Evolutionary conservation across 2,329 filamentous ascomycete genomes (phyloP).

Genomic region (Lachnellula occidentalis): DNA sequence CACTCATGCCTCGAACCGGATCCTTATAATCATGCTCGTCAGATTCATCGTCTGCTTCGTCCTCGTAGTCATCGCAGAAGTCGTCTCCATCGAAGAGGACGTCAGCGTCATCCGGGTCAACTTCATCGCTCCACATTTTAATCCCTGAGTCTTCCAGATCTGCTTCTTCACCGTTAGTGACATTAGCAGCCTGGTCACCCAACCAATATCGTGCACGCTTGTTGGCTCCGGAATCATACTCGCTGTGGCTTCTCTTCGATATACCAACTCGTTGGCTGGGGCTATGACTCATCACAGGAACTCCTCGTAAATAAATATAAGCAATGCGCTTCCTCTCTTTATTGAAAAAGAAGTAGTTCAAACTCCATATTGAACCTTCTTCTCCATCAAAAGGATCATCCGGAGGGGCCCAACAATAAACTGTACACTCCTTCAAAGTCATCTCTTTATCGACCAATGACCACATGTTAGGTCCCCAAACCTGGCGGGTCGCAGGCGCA

Average conservation of each 20-base stretch:
- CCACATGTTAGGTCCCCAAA: slow-evolving; percentile 92
- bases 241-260: slow-evolving; percentile 24
- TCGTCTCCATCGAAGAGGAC: slow-evolving; percentile 45
- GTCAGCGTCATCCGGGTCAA: slow-evolving; percentile 38
- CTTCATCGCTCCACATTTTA: slow-evolving; percentile 35
- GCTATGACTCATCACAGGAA: slow-evolving; percentile 67
- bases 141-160: slow-evolving; percentile 36
- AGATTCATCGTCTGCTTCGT: slow-evolving; percentile 30
- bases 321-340: slow-evolving; percentile 85
- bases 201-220: slow-evolving; percentile 90
- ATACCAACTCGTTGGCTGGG: slow-evolving; percentile 40
- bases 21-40: slow-evolving; percentile 39
- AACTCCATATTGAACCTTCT: slow-evolving; percentile 88
- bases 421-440: slow-evolving; percentile 79
- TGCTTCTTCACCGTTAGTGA: slow-evolving; percentile 36
- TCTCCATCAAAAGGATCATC: slow-evolving; percentile 90
- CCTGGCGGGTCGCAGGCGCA: slow-evolving; percentile 44
- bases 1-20: slow-evolving; percentile 51
- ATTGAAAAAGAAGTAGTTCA: slow-evolving; percentile 98
- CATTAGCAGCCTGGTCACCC: slow-evolving; percentile 53
- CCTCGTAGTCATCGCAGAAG: slow-evolving; percentile 34
- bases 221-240: slow-evolving; percentile 49
- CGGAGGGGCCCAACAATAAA: slow-evolving; percentile 84
- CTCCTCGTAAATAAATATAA: slow-evolving; percentile 87
- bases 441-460: slow-evolving; percentile 90